Base-by-base conservation (phyloP, 2,329 filamentous ascomycete genomes). In the Trichoderma semiorbis region DNA sequence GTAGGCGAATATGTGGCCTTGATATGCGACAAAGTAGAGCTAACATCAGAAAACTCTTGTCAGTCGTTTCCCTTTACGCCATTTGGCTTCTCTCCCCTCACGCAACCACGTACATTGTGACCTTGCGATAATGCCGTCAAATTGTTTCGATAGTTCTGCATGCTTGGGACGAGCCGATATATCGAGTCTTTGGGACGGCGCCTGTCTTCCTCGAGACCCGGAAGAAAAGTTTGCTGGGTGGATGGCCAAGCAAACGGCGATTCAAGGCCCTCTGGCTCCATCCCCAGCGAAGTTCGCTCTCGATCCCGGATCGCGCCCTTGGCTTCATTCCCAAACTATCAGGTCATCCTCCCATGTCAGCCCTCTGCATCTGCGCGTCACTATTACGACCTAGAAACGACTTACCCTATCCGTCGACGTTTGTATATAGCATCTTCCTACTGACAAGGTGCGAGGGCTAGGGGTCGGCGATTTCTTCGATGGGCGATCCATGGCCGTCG, bases 1-100 rank as follows among this genome's bases (percentile, higher is more conserved):
- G 74, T 87, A 91, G 73, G 90, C 83, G 75, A 90, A 86, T 16
- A 92, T 87, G 67, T 83, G 82, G 60, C 87, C 83, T 72, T 83
- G 80, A 72, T 89, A 90, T 14, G 87, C 90, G 12, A 84, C 85
- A 75, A 91, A 89, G 78, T 90, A 91, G 26, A 91, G 84, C 84
- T 88, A 72, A 30, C 62, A 30, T 11, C n/a, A 65, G 7, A 43
- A 50, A 12, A 7, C 3, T 1, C 47, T 30, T 28, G 63, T 75
- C 55, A 74, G 70, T 32, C n/a, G n/a, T 21, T 21, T 58, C n/a
- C 16, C 34, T 21, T 2, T 26, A 30, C 18, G 12, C 36, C 11
- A 47, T 28, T 12, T 18, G 28, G n/a, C 21, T 16, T 32, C 62
- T 50, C 61, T 39, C 66, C 28, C 39, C n/a, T n/a, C 11, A 7